phyloP scores from a whole-genome alignment of 306 rosid genomes.

The Prunus mongolica region DNA sequence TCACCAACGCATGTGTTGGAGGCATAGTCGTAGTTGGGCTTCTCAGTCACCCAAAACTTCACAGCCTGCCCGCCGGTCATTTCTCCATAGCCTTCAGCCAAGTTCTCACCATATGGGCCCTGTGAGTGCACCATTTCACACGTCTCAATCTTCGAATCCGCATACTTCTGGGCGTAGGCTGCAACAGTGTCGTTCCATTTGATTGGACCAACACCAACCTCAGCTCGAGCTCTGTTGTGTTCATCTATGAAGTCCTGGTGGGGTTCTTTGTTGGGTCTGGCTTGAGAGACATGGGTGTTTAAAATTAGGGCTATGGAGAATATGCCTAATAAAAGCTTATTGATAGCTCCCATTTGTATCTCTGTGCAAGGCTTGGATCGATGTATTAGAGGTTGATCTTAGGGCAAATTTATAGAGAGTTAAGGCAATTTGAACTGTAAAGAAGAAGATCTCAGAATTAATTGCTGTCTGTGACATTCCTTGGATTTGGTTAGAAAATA shows the following conservation, averaged over 20 bases:
- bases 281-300: neutral
- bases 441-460: no score
- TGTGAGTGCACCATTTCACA: constrained; percentile 53
- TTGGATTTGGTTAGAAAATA: no score
- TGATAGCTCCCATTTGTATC: neutral
- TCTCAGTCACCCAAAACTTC: constrained; percentile 51
- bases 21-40: constrained; percentile 31
- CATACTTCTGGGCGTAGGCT: constrained; percentile 51
- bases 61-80: constrained; percentile 38
- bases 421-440: no score
- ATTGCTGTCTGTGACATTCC: no score
- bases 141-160: constrained; percentile 2
- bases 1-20: constrained; percentile 44
- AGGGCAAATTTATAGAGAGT: no score
- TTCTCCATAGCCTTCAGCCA: constrained; percentile 37
- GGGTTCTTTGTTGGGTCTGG: constrained; percentile 14
- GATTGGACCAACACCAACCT: constrained; percentile 19
- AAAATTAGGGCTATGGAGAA: neutral
- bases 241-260: constrained; percentile 23
- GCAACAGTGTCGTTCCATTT: constrained; percentile 25
- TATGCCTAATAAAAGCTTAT: neutral
- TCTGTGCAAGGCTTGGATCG: no score
- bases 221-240: constrained; percentile 34
- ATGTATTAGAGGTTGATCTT: no score
- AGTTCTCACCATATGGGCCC: constrained; percentile 60